Evolutionary conservation across 768 basidiomycete genomes (phyloP).

Genomic region (Calocera cornea): DNA sequence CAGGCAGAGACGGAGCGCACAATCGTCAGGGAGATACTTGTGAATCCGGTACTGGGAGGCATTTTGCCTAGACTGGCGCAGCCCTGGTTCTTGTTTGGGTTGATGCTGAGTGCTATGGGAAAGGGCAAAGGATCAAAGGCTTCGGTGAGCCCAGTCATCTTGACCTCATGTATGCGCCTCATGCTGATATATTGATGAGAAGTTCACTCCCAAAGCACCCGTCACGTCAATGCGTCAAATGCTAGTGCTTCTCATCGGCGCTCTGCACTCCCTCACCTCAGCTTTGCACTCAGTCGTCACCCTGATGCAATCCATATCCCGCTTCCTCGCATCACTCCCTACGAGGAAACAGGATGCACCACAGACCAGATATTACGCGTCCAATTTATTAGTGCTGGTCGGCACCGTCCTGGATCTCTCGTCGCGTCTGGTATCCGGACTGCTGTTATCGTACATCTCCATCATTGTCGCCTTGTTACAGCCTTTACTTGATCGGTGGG

Average conservation of each 20-base stretch:
- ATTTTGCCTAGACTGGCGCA: conserved; percentile 52
- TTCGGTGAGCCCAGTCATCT: neutral
- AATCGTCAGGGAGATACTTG: conserved; percentile 70
- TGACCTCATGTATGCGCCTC: neutral
- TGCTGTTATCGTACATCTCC: conserved; percentile 33
- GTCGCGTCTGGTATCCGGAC: conserved; percentile 36
- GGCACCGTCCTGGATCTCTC: conserved; percentile 32
- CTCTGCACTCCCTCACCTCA: neutral
- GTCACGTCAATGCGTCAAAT: neutral
- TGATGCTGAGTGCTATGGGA: conserved; percentile 53
- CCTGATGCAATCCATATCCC: neutral
- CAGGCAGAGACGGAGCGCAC: conserved; percentile 64
- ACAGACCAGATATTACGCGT: conserved; percentile 15
- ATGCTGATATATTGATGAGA: neutral
- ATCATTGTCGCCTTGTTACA: conserved; percentile 37
- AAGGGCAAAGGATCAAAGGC: conserved; percentile 4
- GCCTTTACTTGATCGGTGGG: conserved; percentile 52
- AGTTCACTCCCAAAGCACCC: neutral
- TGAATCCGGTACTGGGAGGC: conserved; percentile 53
- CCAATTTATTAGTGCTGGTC: conserved; percentile 32
- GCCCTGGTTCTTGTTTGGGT: conserved; percentile 79
- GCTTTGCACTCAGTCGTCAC: neutral
- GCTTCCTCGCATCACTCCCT: neutral
- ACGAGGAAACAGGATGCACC: neutral
- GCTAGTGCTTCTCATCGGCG: neutral